Base-by-base conservation (phyloP, 2,329 filamentous ascomycete species). In the Nothopassalora personata region DNA sequence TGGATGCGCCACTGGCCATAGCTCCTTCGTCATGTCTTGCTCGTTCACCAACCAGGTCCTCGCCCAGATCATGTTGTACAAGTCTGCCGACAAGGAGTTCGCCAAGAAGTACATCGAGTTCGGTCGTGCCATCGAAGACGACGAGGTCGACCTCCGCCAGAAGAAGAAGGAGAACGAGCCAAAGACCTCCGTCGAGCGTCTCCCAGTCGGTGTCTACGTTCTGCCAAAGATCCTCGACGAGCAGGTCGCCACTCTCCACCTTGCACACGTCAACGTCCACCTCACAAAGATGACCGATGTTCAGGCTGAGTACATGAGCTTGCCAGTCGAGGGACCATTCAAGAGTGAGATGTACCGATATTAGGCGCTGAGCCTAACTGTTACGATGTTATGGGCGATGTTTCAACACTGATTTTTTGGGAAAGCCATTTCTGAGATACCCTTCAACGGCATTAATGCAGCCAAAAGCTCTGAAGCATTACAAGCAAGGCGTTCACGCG, bases 1-100 rank as follows among this genome's bases (percentile, higher is more conserved):
- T 71, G 94, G 94, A 79, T 99, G 94, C 80, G 94, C 94, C 76
- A 99, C 94, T 66, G 94, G 94, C 70, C 94, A 99, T 89, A 96
- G 92, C 70, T 97, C 93, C 55, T 99, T 99, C 80, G 94, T 99
- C 84, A 97, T 99, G 94, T 97, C 92, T 72, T 99, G 94, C 89
- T 97, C 93, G 66, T 99, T 99, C 89, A 96, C 92, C 86, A 99
- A 99, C 89, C 94, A 99, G 86, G 94, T 97, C 72, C 90, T 99
- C 77, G 94, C 94, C 69, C 94, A 99, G 84, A 97, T 99, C 82
- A 88, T 96, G 83, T 83, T 99, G 74, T 99, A 80, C 89, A 97
- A 97, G 89, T 88, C 86, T 73, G 83, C 88, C 72, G 92, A 97
- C 76, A 85, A 84, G 75, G 88, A 82, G 59, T 99, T 96, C 77